These are phyloP conservation scores for Theobroma cacao DNA, from an alignment of 345 rosid species.

Conservation along the genomic window DNA sequence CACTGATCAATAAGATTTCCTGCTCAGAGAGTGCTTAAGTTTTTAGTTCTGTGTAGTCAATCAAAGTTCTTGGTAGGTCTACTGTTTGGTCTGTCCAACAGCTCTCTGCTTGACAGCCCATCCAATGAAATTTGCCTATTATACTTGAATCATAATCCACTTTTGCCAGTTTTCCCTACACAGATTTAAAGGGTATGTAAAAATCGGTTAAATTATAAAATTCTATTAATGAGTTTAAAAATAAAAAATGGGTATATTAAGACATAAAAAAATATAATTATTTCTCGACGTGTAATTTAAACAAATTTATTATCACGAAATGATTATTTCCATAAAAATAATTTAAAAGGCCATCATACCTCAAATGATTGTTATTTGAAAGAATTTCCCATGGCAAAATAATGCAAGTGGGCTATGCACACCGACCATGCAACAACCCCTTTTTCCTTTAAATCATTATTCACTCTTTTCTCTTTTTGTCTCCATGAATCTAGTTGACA, in stretches of 20 bases:
- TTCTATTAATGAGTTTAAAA: too few species aligned
- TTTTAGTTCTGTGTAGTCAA: neutral
- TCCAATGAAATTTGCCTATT: neutral
- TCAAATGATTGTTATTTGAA: constrained; percentile 6
- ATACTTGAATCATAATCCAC: neutral
- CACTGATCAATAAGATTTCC: neutral
- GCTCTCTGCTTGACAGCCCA: neutral
- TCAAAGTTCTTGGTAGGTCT: neutral
- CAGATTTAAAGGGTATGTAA: too few species aligned
- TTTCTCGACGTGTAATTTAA: too few species aligned
- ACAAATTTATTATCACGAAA: too few species aligned
- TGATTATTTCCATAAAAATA: too few species aligned
- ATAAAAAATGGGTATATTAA: too few species aligned
- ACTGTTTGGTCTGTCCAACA: neutral
- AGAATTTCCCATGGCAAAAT: constrained; percentile 5
- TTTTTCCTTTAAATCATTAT: constrained; percentile 11
- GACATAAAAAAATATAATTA: too few species aligned
- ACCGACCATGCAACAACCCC: constrained; percentile 14
- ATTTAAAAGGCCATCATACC: constrained; percentile 5
- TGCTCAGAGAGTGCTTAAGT: neutral
- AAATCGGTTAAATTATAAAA: too few species aligned
- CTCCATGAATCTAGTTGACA: constrained; percentile 15
- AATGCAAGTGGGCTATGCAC: constrained; percentile 9
- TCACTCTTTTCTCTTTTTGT: constrained; percentile 15
- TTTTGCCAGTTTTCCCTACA: neutral